Conservation (phyloP, 768 basidiomycete genomes). For the Suillus bovinus region DNA sequence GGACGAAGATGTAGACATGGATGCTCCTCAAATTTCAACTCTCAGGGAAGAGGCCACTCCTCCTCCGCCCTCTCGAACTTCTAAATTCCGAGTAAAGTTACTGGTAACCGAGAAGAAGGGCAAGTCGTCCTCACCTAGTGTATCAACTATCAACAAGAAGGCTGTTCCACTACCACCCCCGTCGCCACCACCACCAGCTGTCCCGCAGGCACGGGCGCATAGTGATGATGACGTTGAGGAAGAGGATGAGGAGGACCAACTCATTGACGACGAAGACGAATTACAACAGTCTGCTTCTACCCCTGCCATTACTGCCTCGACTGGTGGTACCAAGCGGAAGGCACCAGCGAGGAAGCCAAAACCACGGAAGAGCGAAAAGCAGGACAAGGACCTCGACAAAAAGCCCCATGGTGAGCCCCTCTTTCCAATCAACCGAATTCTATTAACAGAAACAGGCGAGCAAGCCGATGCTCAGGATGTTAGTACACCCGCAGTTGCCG, state of each 20-base stretch:
- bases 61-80: constrained; percentile 52
- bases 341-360: constrained; percentile 48
- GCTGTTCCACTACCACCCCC: constrained; percentile 3
- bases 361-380: constrained; percentile 54
- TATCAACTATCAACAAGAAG: constrained; percentile 23
- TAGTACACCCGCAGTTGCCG: constrained; percentile 20
- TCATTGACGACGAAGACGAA: constrained; percentile 70
- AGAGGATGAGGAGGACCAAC: constrained; percentile 75
- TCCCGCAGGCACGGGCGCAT: constrained; percentile 20
- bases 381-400: constrained; percentile 41
- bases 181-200: constrained; percentile 11
- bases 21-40: constrained; percentile 81
- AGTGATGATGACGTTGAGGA: constrained; percentile 57
- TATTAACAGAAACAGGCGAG: constrained; percentile 30
- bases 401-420: constrained; percentile 42
- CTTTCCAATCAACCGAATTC: constrained; percentile 13
- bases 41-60: constrained; percentile 73
- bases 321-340: constrained; percentile 50
- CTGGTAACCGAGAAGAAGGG: constrained; percentile 47
- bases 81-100: constrained; percentile 52
- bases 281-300: constrained; percentile 29
- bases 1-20: constrained; percentile 61
- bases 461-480: constrained; percentile 21
- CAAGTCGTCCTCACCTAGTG: constrained; percentile 34
- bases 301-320: constrained; percentile 26